phyloP scores from a whole-genome alignment of 495 filamentous ascomycete species.

The Tuber brumale region DNA sequence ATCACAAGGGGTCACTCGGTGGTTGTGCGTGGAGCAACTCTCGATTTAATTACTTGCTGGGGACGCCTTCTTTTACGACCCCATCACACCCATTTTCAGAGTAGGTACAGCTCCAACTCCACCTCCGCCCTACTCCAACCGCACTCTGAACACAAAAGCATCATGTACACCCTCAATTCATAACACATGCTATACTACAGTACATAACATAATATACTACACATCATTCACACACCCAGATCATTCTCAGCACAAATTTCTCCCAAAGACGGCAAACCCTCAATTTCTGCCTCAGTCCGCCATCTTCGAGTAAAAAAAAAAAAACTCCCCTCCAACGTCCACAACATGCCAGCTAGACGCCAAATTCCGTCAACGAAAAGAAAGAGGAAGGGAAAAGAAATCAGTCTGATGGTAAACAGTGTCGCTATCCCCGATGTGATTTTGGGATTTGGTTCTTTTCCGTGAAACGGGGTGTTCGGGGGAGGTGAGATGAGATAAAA shows the following conservation, averaged over 20 bases:
- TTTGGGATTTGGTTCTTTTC: neutral
- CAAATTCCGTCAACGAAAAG: neutral
- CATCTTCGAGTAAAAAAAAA: neutral
- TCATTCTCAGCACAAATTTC: neutral
- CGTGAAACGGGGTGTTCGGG: neutral
- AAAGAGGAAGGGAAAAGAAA: neutral
- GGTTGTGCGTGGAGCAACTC: neutral
- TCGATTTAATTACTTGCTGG: too few relatives aligned
- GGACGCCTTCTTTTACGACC: too few relatives aligned
- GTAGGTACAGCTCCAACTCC: too few relatives aligned
- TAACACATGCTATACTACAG: neutral
- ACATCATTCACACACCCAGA: neutral
- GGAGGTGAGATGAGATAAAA: neutral
- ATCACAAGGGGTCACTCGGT: neutral
- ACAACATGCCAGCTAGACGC: neutral
- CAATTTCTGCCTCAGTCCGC: neutral
- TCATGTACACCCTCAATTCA: neutral
- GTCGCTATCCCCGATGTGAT: neutral
- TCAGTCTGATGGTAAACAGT: neutral
- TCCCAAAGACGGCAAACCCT: neutral
- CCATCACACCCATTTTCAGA: too few relatives aligned
- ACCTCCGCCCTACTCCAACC: neutral
- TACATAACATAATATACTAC: conserved; percentile 3
- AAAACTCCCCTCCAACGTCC: neutral
- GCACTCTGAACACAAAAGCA: neutral